phyloP scores from a whole-genome alignment of 2,329 filamentous ascomycete genomes.

The Aspergillus quadricinctus region DNA sequence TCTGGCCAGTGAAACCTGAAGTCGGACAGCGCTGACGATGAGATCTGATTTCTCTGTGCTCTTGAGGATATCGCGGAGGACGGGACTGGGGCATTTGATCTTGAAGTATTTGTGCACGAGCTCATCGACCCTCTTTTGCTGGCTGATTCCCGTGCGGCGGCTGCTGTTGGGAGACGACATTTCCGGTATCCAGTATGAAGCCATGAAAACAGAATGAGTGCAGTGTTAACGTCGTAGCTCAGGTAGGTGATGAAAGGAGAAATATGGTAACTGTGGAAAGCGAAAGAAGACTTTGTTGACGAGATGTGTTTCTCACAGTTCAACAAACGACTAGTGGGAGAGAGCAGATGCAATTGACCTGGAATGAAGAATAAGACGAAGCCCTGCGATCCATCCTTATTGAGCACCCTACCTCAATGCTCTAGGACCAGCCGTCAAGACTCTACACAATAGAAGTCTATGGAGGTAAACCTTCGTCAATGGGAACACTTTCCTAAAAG shows the following conservation, averaged over 20 bases:
- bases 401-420: neutral
- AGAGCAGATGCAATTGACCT: neutral
- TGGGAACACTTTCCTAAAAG: neutral
- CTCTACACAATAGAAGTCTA: neutral
- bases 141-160: neutral
- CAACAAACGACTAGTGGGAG: neutral
- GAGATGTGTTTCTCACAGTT: neutral
- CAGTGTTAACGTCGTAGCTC: neutral
- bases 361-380: neutral
- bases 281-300: neutral
- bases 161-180: neutral
- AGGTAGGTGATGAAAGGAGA: neutral
- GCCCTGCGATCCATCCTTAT: neutral
- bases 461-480: neutral
- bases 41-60: constrained; percentile 17
- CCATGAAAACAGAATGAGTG: neutral
- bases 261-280: neutral
- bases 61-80: constrained; percentile 28
- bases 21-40: constrained; percentile 31
- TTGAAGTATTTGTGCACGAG: constrained; percentile 26
- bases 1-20: constrained; percentile 32
- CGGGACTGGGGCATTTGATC: constrained; percentile 21
- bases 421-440: neutral
- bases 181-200: neutral
- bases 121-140: constrained; percentile 13